phyloP scores from a whole-genome alignment of 176 grass and related monocot species.

The Typha latifolia region DNA sequence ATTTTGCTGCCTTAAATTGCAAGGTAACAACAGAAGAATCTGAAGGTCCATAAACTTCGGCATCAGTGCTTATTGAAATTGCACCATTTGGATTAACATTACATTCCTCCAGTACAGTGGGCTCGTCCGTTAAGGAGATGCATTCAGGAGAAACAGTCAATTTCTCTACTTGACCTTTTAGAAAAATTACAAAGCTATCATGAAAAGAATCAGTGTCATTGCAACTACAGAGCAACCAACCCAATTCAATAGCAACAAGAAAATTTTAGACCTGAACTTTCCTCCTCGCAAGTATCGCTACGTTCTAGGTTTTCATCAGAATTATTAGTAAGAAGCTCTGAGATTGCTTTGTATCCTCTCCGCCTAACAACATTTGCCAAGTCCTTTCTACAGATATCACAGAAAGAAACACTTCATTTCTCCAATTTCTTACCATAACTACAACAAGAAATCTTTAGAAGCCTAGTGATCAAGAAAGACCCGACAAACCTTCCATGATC shows the following conservation, averaged over 20 bases:
- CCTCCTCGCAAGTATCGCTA: background rate
- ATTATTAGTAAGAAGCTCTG: conserved; percentile 11
- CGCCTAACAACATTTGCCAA: conserved; percentile 26
- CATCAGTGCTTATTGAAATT: background rate
- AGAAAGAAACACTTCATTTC: background rate
- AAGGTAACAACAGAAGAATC: conserved; percentile 2
- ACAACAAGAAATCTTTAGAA: background rate
- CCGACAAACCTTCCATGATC: conserved; percentile 28
- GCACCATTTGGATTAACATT: conserved; percentile 9
- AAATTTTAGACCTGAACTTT: conserved; percentile 1
- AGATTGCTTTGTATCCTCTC: conserved; percentile 21
- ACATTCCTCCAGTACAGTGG: background rate
- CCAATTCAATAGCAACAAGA: background rate
- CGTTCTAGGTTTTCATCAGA: background rate
- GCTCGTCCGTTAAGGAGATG: background rate
- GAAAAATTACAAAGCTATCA: background rate
- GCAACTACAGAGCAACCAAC: background rate
- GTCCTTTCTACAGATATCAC: conserved; percentile 15
- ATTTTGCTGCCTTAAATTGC: conserved; percentile 9
- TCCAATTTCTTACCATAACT: background rate
- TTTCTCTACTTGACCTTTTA: conserved; percentile 1
- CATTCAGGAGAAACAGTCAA: background rate
- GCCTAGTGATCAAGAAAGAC: background rate
- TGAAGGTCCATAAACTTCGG: background rate
- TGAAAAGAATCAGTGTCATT: background rate